Evolutionary conservation across 306 rosid species (phyloP).

Genomic region (Senna tora): DNA sequence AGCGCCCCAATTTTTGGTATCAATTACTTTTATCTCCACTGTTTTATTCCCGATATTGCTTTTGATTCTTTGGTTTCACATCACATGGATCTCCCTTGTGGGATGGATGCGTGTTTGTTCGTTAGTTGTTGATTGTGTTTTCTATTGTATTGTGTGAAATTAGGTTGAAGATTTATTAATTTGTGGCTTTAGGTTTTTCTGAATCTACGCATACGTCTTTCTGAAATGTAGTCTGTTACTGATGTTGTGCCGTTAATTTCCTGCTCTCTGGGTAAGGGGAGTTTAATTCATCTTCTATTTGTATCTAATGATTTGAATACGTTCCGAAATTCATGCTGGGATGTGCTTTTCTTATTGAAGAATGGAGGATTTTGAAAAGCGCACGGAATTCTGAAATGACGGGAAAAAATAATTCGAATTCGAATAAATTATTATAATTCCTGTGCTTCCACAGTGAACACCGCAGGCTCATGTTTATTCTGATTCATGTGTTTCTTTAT

Average conservation of each 20-base stretch:
- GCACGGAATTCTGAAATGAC: not conserved
- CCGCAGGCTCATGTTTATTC: not conserved
- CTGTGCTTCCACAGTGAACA: not conserved
- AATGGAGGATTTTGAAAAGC: not conserved
- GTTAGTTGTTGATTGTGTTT: constrained; percentile 1
- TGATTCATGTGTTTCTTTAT: not conserved
- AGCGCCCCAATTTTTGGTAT: not conserved
- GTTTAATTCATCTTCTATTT: not conserved
- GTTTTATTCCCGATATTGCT: not conserved
- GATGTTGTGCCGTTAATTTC: not conserved
- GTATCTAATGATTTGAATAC: not conserved
- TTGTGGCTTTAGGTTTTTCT: not conserved
- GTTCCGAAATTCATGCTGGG: not conserved
- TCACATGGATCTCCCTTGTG: constrained; percentile 30
- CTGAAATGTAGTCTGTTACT: not conserved
- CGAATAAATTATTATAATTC: not conserved
- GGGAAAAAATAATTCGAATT: not conserved
- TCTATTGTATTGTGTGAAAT: not conserved
- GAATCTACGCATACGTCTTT: constrained; percentile 25
- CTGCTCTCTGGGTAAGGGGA: not conserved
- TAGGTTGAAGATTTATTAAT: constrained; percentile 1
- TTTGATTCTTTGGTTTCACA: not conserved
- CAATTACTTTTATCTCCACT: not conserved
- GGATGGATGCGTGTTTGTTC: not conserved
- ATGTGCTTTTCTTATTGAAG: not conserved